A percentile compares a stretch with the other conserved stretches of the same genome.
Conservation (phyloP, 2,329 filamentous ascomycete species). For the Elsinoe fawcettii region DNA sequence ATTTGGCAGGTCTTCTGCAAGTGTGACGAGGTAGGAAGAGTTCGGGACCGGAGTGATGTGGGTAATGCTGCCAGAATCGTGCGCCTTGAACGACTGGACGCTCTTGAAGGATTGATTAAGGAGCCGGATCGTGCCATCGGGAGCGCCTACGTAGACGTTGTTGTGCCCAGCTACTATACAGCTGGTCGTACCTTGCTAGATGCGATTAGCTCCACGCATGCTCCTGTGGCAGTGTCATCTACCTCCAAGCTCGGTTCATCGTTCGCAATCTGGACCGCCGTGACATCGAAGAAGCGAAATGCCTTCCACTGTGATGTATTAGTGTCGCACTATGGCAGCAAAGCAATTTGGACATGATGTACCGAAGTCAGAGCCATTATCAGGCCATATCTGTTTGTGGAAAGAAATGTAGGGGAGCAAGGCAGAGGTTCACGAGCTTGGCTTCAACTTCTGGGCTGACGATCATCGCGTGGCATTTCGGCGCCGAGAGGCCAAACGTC, state of each 20-base stretch:
- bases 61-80: conserved; percentile 71
- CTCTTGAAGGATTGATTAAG: conserved; percentile 82
- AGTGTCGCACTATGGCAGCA: background rate
- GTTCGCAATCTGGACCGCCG: conserved; percentile 67
- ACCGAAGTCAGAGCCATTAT: conserved; percentile 38
- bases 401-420: background rate
- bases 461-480: background rate
- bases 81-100: conserved; percentile 75
- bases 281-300: conserved; percentile 98
- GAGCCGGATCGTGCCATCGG: conserved; percentile 79
- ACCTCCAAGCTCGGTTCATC: conserved; percentile 76
- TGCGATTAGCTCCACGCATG: background rate
- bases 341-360: background rate
- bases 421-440: background rate
- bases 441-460: background rate
- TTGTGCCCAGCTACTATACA: conserved; percentile 80
- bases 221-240: conserved; percentile 46
- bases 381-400: background rate
- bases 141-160: conserved; percentile 79
- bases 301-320: conserved; percentile 72
- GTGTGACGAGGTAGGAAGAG: conserved; percentile 76
- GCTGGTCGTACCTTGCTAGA: conserved; percentile 58
- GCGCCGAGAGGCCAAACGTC: background rate
- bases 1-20: conserved; percentile 77
- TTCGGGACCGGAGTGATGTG: conserved; percentile 89